Percentiles rank a stretch among this genome's conserved stretches.
phyloP scores from a whole-genome alignment of 208 protist species.

The Acanthamoeba royreba region DNA sequence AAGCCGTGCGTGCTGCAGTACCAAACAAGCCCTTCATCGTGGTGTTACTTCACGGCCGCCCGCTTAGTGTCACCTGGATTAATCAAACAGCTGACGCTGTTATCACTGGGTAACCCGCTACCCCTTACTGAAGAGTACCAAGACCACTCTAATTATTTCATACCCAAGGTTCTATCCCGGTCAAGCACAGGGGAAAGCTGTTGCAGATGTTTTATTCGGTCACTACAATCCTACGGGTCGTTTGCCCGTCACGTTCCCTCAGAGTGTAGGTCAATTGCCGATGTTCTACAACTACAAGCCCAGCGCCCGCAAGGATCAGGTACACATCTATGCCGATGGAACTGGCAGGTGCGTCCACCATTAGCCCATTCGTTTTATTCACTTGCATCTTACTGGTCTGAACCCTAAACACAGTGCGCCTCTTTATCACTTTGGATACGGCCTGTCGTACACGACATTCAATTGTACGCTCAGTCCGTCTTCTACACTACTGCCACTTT shows the following conservation, averaged over 20 bases:
- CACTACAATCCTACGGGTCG: neutral
- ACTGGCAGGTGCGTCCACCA: neutral
- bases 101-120: neutral
- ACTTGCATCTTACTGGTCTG: neutral
- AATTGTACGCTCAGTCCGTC: neutral
- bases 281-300: conserved; percentile 28
- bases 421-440: neutral
- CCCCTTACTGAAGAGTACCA: neutral
- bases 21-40: neutral
- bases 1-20: neutral
- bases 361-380: neutral
- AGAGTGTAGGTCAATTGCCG: neutral
- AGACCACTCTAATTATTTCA: neutral
- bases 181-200: neutral
- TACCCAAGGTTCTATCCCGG: neutral
- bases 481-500: neutral
- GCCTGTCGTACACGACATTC: neutral
- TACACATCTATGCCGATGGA: neutral
- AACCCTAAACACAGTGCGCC: neutral
- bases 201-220: neutral
- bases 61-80: neutral
- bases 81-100: neutral
- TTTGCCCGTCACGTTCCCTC: neutral
- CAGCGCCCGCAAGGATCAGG: neutral
- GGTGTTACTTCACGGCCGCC: neutral